These are phyloP conservation scores for Micromonas commoda DNA, from an alignment of 139 green algal species.

Conservation along the genomic window DNA sequence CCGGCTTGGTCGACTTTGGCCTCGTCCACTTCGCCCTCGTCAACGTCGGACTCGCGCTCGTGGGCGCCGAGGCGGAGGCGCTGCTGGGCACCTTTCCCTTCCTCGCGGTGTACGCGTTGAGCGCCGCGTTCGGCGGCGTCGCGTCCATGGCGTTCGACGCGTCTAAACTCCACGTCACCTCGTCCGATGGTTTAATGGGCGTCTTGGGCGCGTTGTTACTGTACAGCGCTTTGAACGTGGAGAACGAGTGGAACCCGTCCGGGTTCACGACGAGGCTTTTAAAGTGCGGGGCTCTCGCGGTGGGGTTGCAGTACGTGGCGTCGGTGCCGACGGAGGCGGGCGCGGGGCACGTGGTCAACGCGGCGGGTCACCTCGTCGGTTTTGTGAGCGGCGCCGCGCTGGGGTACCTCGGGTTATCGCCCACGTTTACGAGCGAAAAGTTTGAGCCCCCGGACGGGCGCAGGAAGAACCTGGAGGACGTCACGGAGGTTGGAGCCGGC, in stretches of 20 bases:
- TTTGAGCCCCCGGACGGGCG: no score
- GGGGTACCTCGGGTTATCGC: background rate
- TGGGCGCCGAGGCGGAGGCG: background rate
- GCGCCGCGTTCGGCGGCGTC: background rate
- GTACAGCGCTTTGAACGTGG: background rate
- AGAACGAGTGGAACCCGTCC: background rate
- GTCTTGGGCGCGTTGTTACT: background rate
- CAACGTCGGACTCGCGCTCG: background rate
- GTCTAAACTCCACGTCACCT: background rate
- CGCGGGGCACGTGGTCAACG: background rate
- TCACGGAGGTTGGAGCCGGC: no score
- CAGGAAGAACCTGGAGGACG: no score
- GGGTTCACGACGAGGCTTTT: background rate
- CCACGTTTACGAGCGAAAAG: background rate
- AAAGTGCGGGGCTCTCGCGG: background rate
- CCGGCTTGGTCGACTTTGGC: background rate
- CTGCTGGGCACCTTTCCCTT: background rate
- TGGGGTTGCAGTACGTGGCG: background rate
- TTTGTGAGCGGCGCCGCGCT: background rate
- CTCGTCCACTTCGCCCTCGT: background rate
- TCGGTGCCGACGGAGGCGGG: background rate
- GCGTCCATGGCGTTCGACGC: background rate
- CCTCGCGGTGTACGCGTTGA: background rate
- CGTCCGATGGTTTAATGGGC: background rate
- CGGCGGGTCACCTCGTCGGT: background rate